Percentiles rank a stretch among this genome's conserved stretches.
Evolutionary conservation across 305 asterid species (phyloP).

Genomic region (Ajuga reptans): DNA sequence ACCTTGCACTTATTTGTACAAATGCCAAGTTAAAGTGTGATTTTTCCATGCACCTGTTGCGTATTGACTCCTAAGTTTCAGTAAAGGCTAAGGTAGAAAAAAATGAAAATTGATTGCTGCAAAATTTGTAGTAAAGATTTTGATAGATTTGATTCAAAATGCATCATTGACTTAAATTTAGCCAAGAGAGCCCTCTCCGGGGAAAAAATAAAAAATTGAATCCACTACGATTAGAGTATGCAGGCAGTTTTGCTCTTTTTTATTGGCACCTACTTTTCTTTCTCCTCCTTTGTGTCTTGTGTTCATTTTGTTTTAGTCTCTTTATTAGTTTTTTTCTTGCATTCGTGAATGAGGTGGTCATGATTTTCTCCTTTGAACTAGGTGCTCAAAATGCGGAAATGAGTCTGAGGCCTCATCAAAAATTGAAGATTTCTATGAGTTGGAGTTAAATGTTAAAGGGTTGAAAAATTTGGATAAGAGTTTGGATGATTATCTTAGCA

Average conservation of each 20-base stretch:
- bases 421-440: constrained; percentile 86
- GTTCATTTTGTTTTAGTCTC: neutral
- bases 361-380: constrained; percentile 19
- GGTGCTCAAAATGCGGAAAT: constrained; percentile 94
- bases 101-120: neutral
- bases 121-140: neutral
- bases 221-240: neutral
- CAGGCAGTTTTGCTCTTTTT: neutral
- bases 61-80: neutral
- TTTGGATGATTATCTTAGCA: constrained; percentile 79
- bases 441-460: constrained; percentile 94
- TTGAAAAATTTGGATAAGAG: constrained; percentile 83
- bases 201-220: neutral
- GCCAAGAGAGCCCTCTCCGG: neutral
- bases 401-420: constrained; percentile 91
- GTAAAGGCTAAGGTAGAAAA: neutral
- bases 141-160: neutral
- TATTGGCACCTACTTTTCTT: neutral
- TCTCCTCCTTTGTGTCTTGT: neutral
- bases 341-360: constrained; percentile 16
- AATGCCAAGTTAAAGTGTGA: constrained; percentile 13
- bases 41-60: neutral
- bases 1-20: constrained; percentile 11
- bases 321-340: neutral
- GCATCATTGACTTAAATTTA: neutral